A percentile compares a stretch with the other conserved stretches of the same genome.
Conservation (phyloP, 1,284 basidiomycete species). For the Sanghuangporus weigelae region DNA sequence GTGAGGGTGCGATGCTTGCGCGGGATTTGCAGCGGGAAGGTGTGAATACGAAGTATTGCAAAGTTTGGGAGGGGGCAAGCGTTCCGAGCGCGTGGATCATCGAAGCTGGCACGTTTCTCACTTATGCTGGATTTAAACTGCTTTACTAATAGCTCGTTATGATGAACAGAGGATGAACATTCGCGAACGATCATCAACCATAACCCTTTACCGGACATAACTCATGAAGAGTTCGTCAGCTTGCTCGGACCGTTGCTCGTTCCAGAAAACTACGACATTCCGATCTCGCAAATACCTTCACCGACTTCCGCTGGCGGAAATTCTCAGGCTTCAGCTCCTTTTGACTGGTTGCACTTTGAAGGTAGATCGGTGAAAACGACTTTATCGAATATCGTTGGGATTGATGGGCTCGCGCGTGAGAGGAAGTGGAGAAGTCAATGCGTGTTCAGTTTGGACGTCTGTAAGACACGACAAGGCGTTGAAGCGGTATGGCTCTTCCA, state of each 20-base stretch:
- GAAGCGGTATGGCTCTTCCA: constrained; percentile 52
- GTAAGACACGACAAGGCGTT: constrained; percentile 68
- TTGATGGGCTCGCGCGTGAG: constrained; percentile 74
- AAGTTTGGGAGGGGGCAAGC: constrained; percentile 61
- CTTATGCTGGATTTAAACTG: background rate
- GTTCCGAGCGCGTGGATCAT: constrained; percentile 80
- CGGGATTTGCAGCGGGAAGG: constrained; percentile 61
- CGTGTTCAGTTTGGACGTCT: constrained; percentile 73
- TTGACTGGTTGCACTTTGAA: constrained; percentile 82
- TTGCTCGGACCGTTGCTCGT: constrained; percentile 70
- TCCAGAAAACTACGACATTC: constrained; percentile 59
- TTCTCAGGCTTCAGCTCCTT: constrained; percentile 62
- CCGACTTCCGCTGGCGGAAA: constrained; percentile 26
- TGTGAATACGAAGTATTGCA: constrained; percentile 67
- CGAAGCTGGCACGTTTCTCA: constrained; percentile 47
- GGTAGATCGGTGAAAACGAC: constrained; percentile 71
- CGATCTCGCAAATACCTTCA: background rate
- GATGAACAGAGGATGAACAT: constrained; percentile 46
- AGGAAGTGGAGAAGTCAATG: constrained; percentile 75
- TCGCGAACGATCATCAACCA: constrained; percentile 72
- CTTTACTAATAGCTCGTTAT: background rate
- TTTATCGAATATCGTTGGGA: constrained; percentile 64
- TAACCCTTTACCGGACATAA: constrained; percentile 77
- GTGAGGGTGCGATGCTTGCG: constrained; percentile 58
- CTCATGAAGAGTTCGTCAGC: constrained; percentile 77